Percentiles rank a stretch among this genome's conserved stretches.
These are phyloP conservation scores for Acorus calamus DNA, from an alignment of 106 monocot species.

Conservation along the genomic window DNA sequence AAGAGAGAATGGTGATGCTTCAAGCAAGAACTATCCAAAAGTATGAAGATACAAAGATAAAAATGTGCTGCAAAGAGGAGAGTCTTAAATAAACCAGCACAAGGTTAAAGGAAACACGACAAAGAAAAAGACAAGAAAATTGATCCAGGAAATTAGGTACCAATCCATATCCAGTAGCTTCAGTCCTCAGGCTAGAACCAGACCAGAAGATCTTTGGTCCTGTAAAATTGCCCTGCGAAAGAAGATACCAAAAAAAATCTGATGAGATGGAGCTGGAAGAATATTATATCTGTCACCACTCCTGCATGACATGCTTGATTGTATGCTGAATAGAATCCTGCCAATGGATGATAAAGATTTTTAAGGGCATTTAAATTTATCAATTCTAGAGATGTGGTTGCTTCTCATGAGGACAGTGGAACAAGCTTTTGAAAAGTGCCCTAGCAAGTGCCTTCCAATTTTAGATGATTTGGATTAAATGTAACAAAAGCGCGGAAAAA, in stretches of 20 bases:
- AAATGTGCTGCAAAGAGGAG: not conserved
- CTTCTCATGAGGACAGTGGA: too few relatives aligned
- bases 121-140: not conserved
- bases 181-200: slow-evolving; percentile 96
- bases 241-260: slow-evolving; percentile 9
- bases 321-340: too few relatives aligned
- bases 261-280: not conserved
- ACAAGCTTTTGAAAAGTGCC: too few relatives aligned
- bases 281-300: not conserved
- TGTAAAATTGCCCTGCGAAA: slow-evolving; percentile 97
- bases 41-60: not conserved
- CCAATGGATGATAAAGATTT: too few relatives aligned
- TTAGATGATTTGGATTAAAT: too few relatives aligned
- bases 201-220: slow-evolving; percentile 99
- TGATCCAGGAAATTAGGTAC: slow-evolving; percentile 22
- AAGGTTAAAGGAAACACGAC: not conserved
- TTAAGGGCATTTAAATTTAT: too few relatives aligned
- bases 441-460: too few relatives aligned
- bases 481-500: too few relatives aligned
- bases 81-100: not conserved
- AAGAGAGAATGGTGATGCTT: slow-evolving; percentile 5
- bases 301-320: too few relatives aligned
- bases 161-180: slow-evolving; percentile 99
- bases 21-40: not conserved
- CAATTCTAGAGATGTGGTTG: too few relatives aligned